Evolutionary conservation across 1,139 yeast genomes (phyloP).

Genomic region (Sugiyamaella grinbergsii): DNA sequence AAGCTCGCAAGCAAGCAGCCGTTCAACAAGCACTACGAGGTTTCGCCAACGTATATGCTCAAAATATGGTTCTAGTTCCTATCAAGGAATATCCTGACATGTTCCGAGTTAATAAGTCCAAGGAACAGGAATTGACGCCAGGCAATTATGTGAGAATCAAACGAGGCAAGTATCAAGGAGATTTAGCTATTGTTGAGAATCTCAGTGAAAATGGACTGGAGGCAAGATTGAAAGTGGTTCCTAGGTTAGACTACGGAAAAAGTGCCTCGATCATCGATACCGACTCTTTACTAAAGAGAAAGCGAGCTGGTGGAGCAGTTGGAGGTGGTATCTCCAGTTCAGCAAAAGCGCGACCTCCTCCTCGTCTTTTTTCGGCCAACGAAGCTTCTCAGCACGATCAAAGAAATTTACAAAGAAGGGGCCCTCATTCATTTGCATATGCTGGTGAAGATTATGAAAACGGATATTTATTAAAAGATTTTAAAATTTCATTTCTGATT

Average conservation of each 20-base stretch:
- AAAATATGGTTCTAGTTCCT: constrained; percentile 82
- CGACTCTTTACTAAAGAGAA: constrained; percentile 50
- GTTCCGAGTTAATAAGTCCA: constrained; percentile 83
- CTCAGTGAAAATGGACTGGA: constrained; percentile 93
- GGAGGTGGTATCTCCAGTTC: constrained; percentile 47
- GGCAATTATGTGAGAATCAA: constrained; percentile 91
- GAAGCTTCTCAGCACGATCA: constrained; percentile 65
- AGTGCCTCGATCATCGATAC: constrained; percentile 57
- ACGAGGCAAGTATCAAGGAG: constrained; percentile 91
- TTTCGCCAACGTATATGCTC: constrained; percentile 75
- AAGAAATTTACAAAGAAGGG: constrained; percentile 65
- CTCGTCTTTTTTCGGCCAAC: constrained; percentile 67
- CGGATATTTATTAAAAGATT: constrained; percentile 85
- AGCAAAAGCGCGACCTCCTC: constrained; percentile 71
- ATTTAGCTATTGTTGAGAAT: constrained; percentile 89
- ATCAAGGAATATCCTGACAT: constrained; percentile 94
- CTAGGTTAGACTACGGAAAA: constrained; percentile 88
- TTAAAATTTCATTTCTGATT: constrained; percentile 77
- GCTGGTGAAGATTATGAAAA: constrained; percentile 86
- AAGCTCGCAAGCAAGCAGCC: constrained; percentile 92
- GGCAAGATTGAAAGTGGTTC: constrained; percentile 87
- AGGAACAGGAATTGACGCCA: constrained; percentile 84
- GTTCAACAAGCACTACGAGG: constrained; percentile 87
- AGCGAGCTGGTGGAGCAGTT: constrained; percentile 51
- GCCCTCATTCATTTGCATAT: constrained; percentile 72